Evolutionary conservation across 176 grass and related monocot genomes (phyloP).

Genomic region (Coix lacrymajobi): DNA sequence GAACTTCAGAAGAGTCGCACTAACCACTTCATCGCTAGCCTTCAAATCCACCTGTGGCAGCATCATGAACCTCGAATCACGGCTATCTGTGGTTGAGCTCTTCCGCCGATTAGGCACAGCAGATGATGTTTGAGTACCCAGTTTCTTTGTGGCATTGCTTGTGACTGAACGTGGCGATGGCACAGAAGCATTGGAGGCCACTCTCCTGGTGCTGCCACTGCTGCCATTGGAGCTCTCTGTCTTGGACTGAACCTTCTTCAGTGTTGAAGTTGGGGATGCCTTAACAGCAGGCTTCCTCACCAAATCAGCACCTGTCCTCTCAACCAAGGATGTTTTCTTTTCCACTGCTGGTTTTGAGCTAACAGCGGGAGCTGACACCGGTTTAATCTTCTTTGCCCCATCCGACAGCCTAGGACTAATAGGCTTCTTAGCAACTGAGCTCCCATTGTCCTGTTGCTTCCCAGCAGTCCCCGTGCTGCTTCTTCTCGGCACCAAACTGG

Average conservation of each 20-base stretch:
- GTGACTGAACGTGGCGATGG: slow-evolving; percentile 43
- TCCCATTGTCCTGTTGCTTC: slow-evolving; percentile 40
- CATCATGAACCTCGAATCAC: slow-evolving; percentile 83
- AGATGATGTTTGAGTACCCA: slow-evolving; percentile 39
- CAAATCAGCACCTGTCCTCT: slow-evolving; percentile 30
- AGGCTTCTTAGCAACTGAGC: slow-evolving; percentile 38
- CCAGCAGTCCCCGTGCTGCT: slow-evolving; percentile 39
- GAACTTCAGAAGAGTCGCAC: slow-evolving; percentile 22
- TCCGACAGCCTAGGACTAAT: slow-evolving; percentile 42
- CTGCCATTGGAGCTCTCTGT: slow-evolving; percentile 44
- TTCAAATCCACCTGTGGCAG: slow-evolving; percentile 92
- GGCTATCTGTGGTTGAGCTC: slow-evolving; percentile 45
- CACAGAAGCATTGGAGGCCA: slow-evolving; percentile 42
- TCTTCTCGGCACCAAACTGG: slow-evolving; percentile 34
- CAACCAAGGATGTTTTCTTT: slow-evolving; percentile 35
- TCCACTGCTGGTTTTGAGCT: slow-evolving; percentile 28
- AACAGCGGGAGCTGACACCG: slow-evolving; percentile 13
- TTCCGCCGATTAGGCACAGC: slow-evolving; percentile 53
- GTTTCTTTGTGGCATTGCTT: slow-evolving; percentile 44
- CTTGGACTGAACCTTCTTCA: slow-evolving; percentile 45
- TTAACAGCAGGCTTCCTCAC: slow-evolving; percentile 39
- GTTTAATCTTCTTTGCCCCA: slow-evolving; percentile 47
- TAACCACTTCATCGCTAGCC: slow-evolving; percentile 79
- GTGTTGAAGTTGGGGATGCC: slow-evolving; percentile 39
- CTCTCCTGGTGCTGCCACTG: slow-evolving; percentile 41